Conservation (phyloP, 2,329 filamentous ascomycete species). For the Fusarium sp. region DNA sequence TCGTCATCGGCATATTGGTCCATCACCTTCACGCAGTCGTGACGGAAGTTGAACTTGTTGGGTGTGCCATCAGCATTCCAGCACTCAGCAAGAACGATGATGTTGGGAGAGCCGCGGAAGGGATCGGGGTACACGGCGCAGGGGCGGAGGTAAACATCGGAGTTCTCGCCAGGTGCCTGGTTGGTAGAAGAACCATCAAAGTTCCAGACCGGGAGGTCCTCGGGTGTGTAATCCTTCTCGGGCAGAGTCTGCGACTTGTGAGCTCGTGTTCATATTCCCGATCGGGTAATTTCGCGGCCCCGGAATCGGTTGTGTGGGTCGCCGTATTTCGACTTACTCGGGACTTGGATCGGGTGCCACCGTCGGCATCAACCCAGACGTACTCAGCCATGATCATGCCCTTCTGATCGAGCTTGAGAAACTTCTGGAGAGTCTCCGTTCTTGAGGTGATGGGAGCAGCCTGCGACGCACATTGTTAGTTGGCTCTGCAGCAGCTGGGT, state of each 20-base stretch:
- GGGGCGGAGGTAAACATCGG: conserved; percentile 95
- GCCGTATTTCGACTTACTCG: conserved; percentile 72
- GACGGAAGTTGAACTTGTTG: conserved; percentile 98
- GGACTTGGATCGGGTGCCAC: conserved; percentile 91
- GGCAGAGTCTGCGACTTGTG: conserved; percentile 56
- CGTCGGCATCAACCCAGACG: conserved; percentile 90
- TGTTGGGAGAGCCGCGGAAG: conserved; percentile 89
- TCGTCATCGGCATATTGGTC: conserved; percentile 81
- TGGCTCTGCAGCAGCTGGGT: fast-evolving
- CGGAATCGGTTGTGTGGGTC: no score
- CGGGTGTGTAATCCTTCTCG: conserved; percentile 59
- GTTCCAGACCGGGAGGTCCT: conserved; percentile 65
- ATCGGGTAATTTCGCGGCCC: no score
- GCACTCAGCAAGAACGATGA: conserved; percentile 93
- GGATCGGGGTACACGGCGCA: conserved; percentile 90
- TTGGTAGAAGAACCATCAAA: conserved; percentile 84
- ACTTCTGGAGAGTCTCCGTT: conserved; percentile 75
- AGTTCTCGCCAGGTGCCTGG: conserved; percentile 94
- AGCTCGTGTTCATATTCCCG: no score
- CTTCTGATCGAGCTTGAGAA: conserved; percentile 89
- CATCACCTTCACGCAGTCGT: conserved; percentile 91
- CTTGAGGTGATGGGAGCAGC: conserved; percentile 32
- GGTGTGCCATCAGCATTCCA: conserved; percentile 94
- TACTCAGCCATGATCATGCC: conserved; percentile 93
- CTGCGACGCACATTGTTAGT: background rate